Percentiles rank a stretch among this genome's conserved stretches.
Evolutionary conservation across 176 grass and related monocot genomes (phyloP).

Genomic region (Cenchrus purpureus): DNA sequence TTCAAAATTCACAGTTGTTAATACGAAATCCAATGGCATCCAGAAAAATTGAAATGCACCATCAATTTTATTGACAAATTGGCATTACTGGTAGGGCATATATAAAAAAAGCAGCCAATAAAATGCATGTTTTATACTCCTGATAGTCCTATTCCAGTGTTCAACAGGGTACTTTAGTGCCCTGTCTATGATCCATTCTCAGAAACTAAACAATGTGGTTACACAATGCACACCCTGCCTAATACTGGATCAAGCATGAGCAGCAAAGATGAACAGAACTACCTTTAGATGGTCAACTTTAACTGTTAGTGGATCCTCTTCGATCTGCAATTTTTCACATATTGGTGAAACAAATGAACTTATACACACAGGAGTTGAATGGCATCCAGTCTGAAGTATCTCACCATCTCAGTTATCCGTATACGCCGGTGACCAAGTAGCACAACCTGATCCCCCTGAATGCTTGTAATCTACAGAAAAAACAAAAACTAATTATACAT

Average conservation of each 20-base stretch:
- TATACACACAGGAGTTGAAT: constrained; percentile 22
- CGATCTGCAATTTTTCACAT: constrained; percentile 59
- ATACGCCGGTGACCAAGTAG: constrained; percentile 82
- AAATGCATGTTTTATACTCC: not conserved
- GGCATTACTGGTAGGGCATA: constrained; percentile 7
- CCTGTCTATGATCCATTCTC: not conserved
- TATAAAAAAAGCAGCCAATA: not conserved
- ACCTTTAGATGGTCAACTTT: constrained; percentile 98
- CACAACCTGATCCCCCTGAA: constrained; percentile 90
- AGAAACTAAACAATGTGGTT: not conserved
- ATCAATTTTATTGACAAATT: constrained; percentile 19
- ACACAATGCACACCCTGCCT: not conserved
- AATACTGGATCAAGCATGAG: constrained; percentile 17
- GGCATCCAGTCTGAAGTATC: constrained; percentile 31
- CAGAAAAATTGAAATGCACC: constrained; percentile 11
- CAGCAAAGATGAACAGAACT: constrained; percentile 29
- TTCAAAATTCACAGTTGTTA: constrained; percentile 29
- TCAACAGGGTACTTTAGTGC: not conserved
- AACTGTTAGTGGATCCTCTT: constrained; percentile 96
- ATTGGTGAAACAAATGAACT: constrained; percentile 38
- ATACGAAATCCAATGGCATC: constrained; percentile 19
- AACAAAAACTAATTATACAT: constrained; percentile 30
- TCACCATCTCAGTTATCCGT: constrained; percentile 88
- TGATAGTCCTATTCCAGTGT: not conserved
- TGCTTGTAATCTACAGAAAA: constrained; percentile 84